Evolutionary conservation across 768 basidiomycete genomes (phyloP), one percentile per base, ranked within the genome.

Genomic region (Phanerochaete sordida): DNA sequence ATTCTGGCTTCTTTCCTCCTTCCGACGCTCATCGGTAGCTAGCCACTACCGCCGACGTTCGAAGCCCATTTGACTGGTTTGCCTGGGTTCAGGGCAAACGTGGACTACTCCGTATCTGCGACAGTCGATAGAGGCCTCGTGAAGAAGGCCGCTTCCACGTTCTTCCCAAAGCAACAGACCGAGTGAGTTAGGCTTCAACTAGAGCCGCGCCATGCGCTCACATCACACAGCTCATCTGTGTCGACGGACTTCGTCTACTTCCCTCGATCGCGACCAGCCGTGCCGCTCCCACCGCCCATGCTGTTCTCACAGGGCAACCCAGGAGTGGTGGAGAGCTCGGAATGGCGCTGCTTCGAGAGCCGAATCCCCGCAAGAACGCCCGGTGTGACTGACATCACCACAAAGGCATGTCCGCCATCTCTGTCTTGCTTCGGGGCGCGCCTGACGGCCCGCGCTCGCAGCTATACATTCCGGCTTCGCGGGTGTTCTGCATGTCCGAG

Each of bases 1-100:
- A 35, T 23, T 30, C 37, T 27, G 48, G 60, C 24, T 37, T 62
- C 27, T 52, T 44, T 30, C 56, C 48, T 4, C 60, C 33, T 48
- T 19, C 50, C 9, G 35, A 9, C 19, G 16, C 19, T 58, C 31
- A 21, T 4, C 11, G 37, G 37, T 7, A 6, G 26, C 21, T 57
- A 91, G 89, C 77, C 83, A 46, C 75, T 92, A 24, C 90, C 90
- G 23, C 90, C 90, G 0, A 88, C 83, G 13, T 86, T 84, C 62
- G 77, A 84, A 58, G 83, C 86, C 16, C 87, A 85, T 62, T 74
- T 91, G 19, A 80, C 82, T 13, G 89, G 89, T 2, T 70, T 91
- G 7, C 90, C 90, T 11, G 90, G 90, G 1, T 90, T 91, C 66
- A 75, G 77, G 16, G 88, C 90, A 15, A 80, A 71, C 7, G 83